A percentile compares a stretch with the other conserved stretches of the same genome.
Evolutionary conservation across 176 grass and related monocot genomes (phyloP).

Genomic region (Poa annua): DNA sequence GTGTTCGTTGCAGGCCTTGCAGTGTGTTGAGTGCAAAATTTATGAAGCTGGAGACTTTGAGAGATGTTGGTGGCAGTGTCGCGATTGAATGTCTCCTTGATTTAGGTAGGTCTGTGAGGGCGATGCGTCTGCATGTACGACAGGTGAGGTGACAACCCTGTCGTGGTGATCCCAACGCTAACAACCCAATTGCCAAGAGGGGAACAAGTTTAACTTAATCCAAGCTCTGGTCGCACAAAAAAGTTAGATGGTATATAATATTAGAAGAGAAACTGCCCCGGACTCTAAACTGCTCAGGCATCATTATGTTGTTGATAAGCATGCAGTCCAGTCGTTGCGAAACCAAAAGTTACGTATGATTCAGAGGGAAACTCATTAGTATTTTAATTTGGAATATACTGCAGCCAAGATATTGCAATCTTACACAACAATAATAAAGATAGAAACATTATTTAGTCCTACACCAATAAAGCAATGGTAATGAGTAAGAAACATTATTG

Average conservation of each 20-base stretch:
- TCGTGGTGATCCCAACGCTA: conserved; percentile 15
- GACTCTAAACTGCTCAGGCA: not conserved
- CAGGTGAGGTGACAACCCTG: not conserved
- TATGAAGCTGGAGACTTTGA: conserved; percentile 35
- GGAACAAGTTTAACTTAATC: not conserved
- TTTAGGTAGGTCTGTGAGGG: conserved; percentile 52
- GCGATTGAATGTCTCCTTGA: conserved; percentile 44
- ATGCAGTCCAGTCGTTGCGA: not conserved
- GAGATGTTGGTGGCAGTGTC: conserved; percentile 19
- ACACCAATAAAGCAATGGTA: too few relatives aligned
- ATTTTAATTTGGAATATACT: not conserved
- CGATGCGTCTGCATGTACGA: conserved; percentile 3
- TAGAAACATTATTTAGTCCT: too few relatives aligned
- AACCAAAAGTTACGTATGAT: not conserved
- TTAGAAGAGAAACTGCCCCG: not conserved
- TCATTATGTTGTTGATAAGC: not conserved
- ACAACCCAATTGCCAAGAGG: not conserved
- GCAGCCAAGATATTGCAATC: too few relatives aligned
- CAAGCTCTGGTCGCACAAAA: not conserved
- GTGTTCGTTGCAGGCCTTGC: not conserved
- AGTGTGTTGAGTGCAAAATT: conserved; percentile 22
- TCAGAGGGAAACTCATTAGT: not conserved
- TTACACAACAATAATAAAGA: too few relatives aligned
- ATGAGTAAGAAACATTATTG: too few relatives aligned
- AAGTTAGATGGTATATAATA: not conserved